Conservation (phyloP, 164 flowering plant genomes). For the Magnolia kwangsiensis region DNA sequence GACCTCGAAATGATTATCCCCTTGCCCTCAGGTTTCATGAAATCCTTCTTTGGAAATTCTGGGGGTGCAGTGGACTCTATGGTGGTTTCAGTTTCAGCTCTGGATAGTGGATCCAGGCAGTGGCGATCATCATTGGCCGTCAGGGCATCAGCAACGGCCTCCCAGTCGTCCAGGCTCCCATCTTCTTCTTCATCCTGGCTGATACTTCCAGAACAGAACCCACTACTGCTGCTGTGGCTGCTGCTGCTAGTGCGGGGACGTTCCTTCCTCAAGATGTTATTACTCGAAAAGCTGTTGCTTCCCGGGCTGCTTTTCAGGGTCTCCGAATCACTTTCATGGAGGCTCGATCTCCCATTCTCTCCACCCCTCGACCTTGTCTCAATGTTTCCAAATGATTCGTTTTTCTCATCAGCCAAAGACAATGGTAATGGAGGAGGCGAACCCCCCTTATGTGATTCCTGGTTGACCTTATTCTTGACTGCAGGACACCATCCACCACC, state of each 20-base stretch:
- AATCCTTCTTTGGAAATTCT: constrained; percentile 7
- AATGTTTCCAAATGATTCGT: constrained; percentile 24
- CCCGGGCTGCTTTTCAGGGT: constrained; percentile 45
- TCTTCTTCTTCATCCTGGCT: constrained; percentile 65
- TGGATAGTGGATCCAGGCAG: constrained; percentile 18
- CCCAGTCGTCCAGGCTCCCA: constrained; percentile 57
- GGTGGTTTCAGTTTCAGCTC: constrained; percentile 11
- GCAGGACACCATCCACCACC: constrained; percentile 3
- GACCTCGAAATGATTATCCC: constrained; percentile 11
- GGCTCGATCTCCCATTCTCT: constrained; percentile 26
- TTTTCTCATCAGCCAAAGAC: constrained; percentile 16
- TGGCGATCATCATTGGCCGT: constrained; percentile 46
- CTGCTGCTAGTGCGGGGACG: constrained; percentile 46
- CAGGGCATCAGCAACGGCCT: constrained; percentile 63
- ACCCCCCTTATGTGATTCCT: constrained; percentile 39
- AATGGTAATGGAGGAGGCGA: constrained; percentile 12
- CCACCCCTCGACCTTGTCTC: constrained; percentile 31
- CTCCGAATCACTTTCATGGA: constrained; percentile 54
- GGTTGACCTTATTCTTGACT: constrained; percentile 43
- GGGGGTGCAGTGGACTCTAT: constrained; percentile 2
- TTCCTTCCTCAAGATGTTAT: constrained; percentile 39
- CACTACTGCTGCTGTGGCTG: constrained; percentile 40
- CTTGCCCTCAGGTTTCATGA: constrained; percentile 26
- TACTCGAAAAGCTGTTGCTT: constrained; percentile 28
- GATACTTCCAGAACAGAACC: constrained; percentile 46